Evolutionary conservation across 495 filamentous ascomycete species (phyloP).

Genomic region (Penicillium verhagenii): DNA sequence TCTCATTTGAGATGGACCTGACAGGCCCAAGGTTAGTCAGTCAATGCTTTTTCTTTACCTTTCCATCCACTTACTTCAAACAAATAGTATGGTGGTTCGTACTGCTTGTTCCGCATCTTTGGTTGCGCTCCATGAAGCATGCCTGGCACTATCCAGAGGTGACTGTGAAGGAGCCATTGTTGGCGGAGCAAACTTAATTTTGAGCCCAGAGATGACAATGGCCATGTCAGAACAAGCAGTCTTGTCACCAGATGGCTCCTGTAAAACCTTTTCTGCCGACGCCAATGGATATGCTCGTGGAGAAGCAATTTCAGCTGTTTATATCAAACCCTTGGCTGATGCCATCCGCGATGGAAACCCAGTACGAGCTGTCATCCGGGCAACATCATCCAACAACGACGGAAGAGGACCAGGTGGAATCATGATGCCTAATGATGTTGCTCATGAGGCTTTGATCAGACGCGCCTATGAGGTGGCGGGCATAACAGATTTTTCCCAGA

Average conservation of each 20-base stretch:
- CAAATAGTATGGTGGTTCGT: conserved; percentile 4
- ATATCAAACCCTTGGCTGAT: conserved; percentile 32
- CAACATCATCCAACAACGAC: conserved; percentile 36
- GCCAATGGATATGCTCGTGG: conserved; percentile 67
- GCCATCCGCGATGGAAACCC: conserved; percentile 38
- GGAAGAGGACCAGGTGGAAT: conserved; percentile 14
- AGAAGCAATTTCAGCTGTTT: conserved; percentile 47
- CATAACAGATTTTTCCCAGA: conserved; percentile 22
- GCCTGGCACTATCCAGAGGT: conserved; percentile 30
- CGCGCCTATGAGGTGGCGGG: conserved; percentile 34
- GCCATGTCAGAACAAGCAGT: conserved; percentile 29
- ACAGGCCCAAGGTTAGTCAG: conserved; percentile 22
- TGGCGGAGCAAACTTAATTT: conserved; percentile 41
- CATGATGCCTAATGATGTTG: conserved; percentile 19
- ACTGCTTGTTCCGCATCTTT: conserved; percentile 42
- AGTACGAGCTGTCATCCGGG: conserved; percentile 44
- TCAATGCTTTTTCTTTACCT: not conserved
- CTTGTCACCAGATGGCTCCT: conserved; percentile 33
- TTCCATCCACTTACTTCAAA: too few relatives aligned
- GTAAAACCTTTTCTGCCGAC: conserved; percentile 57
- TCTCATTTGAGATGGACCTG: conserved; percentile 38
- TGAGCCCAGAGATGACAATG: conserved; percentile 30
- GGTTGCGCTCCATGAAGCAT: conserved; percentile 35
- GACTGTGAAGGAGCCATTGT: conserved; percentile 44
- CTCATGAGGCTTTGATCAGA: conserved; percentile 34